Evolutionary conservation across 2,329 filamentous ascomycete species (phyloP).

Genomic region (Claviceps humidiphila): DNA sequence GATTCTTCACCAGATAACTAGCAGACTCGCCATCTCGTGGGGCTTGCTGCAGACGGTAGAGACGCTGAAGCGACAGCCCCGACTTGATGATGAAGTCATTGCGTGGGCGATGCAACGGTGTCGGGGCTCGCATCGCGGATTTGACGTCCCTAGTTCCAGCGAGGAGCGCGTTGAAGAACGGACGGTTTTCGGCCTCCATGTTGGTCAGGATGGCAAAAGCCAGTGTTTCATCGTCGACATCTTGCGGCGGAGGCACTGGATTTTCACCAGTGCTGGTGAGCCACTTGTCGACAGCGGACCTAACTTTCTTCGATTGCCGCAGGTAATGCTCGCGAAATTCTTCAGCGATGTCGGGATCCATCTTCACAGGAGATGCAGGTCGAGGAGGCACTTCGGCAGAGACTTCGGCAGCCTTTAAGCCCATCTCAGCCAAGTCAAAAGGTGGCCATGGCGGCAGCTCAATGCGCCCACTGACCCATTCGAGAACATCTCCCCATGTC

Average conservation of each 20-base stretch:
- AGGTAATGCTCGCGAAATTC: constrained; percentile 89
- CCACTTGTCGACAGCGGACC: constrained; percentile 84
- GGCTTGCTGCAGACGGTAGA: constrained; percentile 60
- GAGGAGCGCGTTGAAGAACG: constrained; percentile 71
- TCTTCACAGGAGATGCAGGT: constrained; percentile 51
- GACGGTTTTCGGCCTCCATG: constrained; percentile 60
- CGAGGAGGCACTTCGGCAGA: constrained; percentile 47
- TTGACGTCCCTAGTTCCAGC: constrained; percentile 45
- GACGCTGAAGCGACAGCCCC: constrained; percentile 65
- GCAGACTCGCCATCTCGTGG: constrained; percentile 80
- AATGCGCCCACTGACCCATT: constrained; percentile 78
- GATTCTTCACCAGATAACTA: constrained; percentile 75
- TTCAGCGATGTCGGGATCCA: constrained; percentile 88
- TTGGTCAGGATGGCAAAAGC: constrained; percentile 89
- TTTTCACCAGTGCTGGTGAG: constrained; percentile 66
- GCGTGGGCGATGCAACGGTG: constrained; percentile 50
- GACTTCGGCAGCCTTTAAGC: constrained; percentile 43
- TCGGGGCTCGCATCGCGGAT: constrained; percentile 50
- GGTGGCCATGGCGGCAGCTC: constrained; percentile 84
- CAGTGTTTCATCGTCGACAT: constrained; percentile 87
- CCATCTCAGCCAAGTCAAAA: constrained; percentile 56
- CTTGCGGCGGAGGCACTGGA: constrained; percentile 63
- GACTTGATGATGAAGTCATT: constrained; percentile 64
- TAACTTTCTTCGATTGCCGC: constrained; percentile 82
- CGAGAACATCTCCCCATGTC: constrained; percentile 90